Evolutionary conservation across 257 asterid species (phyloP).

Genomic region (Ligustrum vulgare): DNA sequence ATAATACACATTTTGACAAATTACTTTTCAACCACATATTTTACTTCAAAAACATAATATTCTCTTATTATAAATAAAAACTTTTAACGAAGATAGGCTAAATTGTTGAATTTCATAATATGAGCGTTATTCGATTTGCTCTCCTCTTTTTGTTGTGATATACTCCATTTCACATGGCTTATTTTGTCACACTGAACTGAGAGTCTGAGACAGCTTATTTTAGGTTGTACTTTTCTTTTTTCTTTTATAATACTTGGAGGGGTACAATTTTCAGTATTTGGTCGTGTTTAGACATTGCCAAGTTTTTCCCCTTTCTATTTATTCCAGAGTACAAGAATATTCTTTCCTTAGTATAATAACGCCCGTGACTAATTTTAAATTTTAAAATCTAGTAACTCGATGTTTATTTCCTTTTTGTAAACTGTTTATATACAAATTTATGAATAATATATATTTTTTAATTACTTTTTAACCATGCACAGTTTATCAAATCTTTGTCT

Average conservation of each 20-base stretch:
- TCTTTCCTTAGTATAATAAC: conserved; percentile 20
- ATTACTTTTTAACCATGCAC: too few relatives aligned
- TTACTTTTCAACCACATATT: too few relatives aligned
- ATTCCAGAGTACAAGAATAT: conserved; percentile 47
- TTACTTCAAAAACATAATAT: too few relatives aligned
- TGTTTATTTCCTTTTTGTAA: too few relatives aligned
- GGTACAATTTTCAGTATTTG: conserved; percentile 36
- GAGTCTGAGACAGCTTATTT: conserved; percentile 23
- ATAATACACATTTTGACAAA: too few relatives aligned
- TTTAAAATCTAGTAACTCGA: conserved; percentile 9
- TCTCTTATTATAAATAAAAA: too few relatives aligned
- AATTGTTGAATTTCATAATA: too few relatives aligned
- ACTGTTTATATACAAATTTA: too few relatives aligned
- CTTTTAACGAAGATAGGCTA: too few relatives aligned
- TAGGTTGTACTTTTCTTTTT: conserved; percentile 24
- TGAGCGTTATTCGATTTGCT: too few relatives aligned
- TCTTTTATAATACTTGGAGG: not conserved
- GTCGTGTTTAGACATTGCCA: conserved; percentile 24
- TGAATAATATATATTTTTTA: too few relatives aligned
- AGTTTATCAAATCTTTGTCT: too few relatives aligned
- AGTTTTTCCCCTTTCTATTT: conserved; percentile 21
- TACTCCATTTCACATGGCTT: conserved; percentile 37
- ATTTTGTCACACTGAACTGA: conserved; percentile 17
- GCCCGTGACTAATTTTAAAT: conserved; percentile 19
- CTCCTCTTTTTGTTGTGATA: conserved; percentile 4